These are phyloP conservation scores for Mycena venus DNA, from an alignment of 768 basidiomycete species.

Conservation along the genomic window DNA sequence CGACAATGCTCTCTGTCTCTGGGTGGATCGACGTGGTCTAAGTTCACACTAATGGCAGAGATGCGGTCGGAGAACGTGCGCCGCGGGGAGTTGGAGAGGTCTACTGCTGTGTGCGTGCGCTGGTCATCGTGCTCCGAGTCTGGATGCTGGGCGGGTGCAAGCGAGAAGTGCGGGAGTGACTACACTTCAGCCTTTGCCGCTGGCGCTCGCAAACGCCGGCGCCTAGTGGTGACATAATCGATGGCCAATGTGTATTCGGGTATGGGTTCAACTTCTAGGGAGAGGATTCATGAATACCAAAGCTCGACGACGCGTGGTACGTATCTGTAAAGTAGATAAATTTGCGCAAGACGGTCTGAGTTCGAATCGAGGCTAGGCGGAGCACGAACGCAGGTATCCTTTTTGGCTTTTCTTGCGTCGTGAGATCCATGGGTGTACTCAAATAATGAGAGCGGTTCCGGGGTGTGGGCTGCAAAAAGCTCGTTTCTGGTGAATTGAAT, in stretches of 20 bases:
- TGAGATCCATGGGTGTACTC: too few species aligned
- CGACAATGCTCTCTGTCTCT: slow-evolving; percentile 24
- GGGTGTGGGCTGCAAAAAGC: too few species aligned
- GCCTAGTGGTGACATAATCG: background rate
- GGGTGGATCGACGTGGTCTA: slow-evolving; percentile 26
- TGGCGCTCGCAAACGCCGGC: slow-evolving; percentile 1
- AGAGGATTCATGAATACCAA: too few species aligned
- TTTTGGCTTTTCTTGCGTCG: too few species aligned
- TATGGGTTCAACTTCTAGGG: too few species aligned
- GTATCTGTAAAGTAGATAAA: too few species aligned
- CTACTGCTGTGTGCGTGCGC: background rate
- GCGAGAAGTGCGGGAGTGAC: background rate
- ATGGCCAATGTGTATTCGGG: background rate
- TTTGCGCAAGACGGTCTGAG: too few species aligned
- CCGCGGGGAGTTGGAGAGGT: background rate
- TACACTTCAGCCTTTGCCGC: background rate
- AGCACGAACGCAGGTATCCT: too few species aligned
- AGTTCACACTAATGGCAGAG: slow-evolving; percentile 25
- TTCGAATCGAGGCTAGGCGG: too few species aligned
- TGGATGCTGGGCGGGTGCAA: background rate
- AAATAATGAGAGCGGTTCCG: too few species aligned
- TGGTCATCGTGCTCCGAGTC: background rate
- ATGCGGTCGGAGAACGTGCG: slow-evolving; percentile 22
- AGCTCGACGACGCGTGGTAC: too few species aligned
- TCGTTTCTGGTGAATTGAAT: too few species aligned